Evolutionary conservation across 2,329 filamentous ascomycete genomes (phyloP), one percentile per base, ranked within the genome.

Genomic region (Aspergillus udagawae): DNA sequence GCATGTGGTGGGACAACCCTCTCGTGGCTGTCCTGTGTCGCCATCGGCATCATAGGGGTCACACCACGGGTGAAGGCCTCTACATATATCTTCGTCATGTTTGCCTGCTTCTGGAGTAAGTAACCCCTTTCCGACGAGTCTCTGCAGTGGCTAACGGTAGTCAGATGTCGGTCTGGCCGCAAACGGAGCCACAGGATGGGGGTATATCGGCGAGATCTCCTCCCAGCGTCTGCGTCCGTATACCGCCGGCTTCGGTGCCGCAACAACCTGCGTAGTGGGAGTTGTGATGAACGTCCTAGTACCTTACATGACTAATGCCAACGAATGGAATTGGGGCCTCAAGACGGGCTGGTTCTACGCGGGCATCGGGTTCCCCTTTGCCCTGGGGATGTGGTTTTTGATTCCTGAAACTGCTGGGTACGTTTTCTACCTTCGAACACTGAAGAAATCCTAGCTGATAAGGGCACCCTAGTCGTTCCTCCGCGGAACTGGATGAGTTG

Each of bases 151-250:
- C 32, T 12, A 35, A 35, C 12, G 3, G 32, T 35, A 35, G 4
- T 17, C 32, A 67, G 63, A 68, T 42, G 62, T 67, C 14, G 67
- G 64, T 2, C 55, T 68, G 45, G 65, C 62, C 3, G 60, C 64
- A 32, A 70, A 66, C 50, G 65, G 63, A 3, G 67, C 66, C 1
- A 65, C 66, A 1, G 68, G 68, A 4, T 72, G 67, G 63, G 67
- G 68, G 1, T 69, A 69, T 48, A 66, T 70, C 38, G 70, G 65
- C 28, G 73, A 76, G 55, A 73, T 75, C 8, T 75, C 74, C 0
- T 71, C 74, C 0, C 70, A 72, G 14, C 67, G 72, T 3, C 62
- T 75, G 3, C 68, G 72, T 0, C 65, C 68, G 1, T 59, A 57
- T 50, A 59, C 57, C 1, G 54, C 54, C 6, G 57, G 57, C 3